Conservation (phyloP, 2,329 filamentous ascomycete species). For the Aspergillus neotritici region DNA sequence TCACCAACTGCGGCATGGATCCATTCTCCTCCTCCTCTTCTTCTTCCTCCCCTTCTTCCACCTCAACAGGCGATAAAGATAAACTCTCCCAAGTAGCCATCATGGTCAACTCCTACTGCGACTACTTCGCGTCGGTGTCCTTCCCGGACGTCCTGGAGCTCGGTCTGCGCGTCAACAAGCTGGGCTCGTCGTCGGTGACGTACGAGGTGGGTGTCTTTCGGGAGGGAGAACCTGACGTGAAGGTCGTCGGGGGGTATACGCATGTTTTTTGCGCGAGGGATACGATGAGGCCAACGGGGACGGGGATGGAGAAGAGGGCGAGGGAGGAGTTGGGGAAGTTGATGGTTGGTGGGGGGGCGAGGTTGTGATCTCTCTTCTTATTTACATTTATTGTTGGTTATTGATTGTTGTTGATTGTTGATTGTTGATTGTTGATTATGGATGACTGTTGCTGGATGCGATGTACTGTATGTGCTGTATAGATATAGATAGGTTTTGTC, state of each 20-base stretch:
- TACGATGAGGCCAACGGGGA: constrained; percentile 62
- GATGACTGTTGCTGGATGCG: no score
- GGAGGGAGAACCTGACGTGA: constrained; percentile 64
- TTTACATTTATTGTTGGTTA: neutral
- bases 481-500: no score
- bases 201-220: constrained; percentile 89
- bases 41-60: constrained; percentile 1
- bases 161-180: constrained; percentile 71
- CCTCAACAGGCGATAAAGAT: constrained; percentile 8
- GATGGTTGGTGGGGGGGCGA: constrained; percentile 24
- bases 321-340: constrained; percentile 55
- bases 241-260: constrained; percentile 77
- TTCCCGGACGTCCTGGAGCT: constrained; percentile 81
- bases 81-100: constrained; percentile 62
- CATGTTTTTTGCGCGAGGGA: constrained; percentile 82
- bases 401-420: neutral
- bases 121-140: constrained; percentile 75
- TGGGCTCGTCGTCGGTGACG: constrained; percentile 79
- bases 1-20: constrained; percentile 66
- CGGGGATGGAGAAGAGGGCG: constrained; percentile 41
- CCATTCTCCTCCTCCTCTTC: constrained; percentile 54
- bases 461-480: no score
- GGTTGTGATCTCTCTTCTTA: constrained; percentile 20
- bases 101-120: constrained; percentile 77
- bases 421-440: no score